Evolutionary conservation across 768 basidiomycete species (phyloP).

Genomic region (Tylopilus vinaceipallidus): DNA sequence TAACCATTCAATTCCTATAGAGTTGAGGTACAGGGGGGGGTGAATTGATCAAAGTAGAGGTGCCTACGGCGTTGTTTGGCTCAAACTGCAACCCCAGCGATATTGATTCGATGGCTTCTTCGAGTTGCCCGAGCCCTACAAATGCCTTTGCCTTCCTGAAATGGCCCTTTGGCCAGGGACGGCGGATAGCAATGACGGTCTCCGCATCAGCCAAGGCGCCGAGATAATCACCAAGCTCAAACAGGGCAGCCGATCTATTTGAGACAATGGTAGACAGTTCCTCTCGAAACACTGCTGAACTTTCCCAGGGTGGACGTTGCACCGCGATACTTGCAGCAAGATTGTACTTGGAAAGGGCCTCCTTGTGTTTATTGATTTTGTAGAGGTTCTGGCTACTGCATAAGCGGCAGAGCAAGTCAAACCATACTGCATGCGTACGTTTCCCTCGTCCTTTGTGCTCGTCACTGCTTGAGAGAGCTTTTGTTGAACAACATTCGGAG

Average conservation of each 20-base stretch:
- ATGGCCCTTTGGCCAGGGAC: conserved; percentile 93
- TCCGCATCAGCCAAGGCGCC: conserved; percentile 88
- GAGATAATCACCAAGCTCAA: conserved; percentile 71
- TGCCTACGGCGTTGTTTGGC: conserved; percentile 54
- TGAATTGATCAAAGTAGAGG: neutral
- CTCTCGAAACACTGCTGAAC: conserved; percentile 77
- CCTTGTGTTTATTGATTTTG: conserved; percentile 65
- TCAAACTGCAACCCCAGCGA: conserved; percentile 86
- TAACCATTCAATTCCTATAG: conserved; percentile 35
- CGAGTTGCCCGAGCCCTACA: conserved; percentile 59
- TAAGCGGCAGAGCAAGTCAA: conserved; percentile 5
- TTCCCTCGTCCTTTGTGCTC: conserved; percentile 89
- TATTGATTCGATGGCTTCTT: conserved; percentile 82
- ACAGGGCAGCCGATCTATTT: conserved; percentile 88
- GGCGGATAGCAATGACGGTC: conserved; percentile 78
- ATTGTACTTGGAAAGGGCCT: conserved; percentile 78
- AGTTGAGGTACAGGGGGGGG: conserved; percentile 1
- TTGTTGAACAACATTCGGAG: conserved; percentile 70
- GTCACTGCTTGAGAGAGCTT: conserved; percentile 74
- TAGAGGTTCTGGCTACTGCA: conserved; percentile 58
- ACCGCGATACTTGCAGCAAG: conserved; percentile 73
- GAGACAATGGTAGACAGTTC: conserved; percentile 88
- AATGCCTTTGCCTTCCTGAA: conserved; percentile 93
- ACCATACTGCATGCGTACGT: conserved; percentile 53
- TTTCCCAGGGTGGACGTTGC: conserved; percentile 88